Percentiles rank a stretch among this genome's conserved stretches.
phyloP scores from a whole-genome alignment of 495 filamentous ascomycete species.

The Cladorrhinum samala region DNA sequence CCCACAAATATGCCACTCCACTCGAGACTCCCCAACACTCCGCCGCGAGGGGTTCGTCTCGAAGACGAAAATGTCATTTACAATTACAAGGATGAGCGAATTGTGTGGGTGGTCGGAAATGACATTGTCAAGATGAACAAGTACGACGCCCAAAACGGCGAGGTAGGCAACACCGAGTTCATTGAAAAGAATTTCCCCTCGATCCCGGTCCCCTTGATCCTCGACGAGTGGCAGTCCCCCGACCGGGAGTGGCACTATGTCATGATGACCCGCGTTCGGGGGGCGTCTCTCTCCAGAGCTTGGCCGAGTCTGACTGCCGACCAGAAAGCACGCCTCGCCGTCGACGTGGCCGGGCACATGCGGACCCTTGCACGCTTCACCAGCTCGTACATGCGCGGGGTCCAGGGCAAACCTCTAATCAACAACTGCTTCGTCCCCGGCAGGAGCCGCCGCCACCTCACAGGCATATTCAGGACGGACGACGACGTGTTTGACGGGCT shows the following conservation, averaged over 20 bases:
- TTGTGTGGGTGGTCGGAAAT: background rate
- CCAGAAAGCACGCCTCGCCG: background rate
- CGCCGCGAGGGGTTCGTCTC: background rate
- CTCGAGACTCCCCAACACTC: too few relatives aligned
- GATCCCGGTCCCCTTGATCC: constrained; percentile 1
- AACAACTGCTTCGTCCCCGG: constrained; percentile 5
- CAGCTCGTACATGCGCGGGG: background rate
- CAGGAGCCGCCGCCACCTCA: background rate
- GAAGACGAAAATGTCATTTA: background rate
- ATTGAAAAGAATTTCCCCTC: background rate
- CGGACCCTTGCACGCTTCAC: background rate
- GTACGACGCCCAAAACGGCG: background rate
- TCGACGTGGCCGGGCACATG: background rate
- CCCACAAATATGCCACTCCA: too few relatives aligned
- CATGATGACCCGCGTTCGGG: background rate
- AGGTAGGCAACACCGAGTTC: background rate
- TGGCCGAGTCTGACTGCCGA: background rate
- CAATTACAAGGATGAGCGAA: background rate
- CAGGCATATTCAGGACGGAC: background rate
- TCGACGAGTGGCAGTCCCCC: constrained; percentile 3
- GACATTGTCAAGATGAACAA: background rate
- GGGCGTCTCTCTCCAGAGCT: background rate
- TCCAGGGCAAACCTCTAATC: background rate
- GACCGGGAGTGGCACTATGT: background rate
- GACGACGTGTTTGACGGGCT: background rate